Conservation (phyloP, 2,329 filamentous ascomycete species). For the Amphichorda felina region DNA sequence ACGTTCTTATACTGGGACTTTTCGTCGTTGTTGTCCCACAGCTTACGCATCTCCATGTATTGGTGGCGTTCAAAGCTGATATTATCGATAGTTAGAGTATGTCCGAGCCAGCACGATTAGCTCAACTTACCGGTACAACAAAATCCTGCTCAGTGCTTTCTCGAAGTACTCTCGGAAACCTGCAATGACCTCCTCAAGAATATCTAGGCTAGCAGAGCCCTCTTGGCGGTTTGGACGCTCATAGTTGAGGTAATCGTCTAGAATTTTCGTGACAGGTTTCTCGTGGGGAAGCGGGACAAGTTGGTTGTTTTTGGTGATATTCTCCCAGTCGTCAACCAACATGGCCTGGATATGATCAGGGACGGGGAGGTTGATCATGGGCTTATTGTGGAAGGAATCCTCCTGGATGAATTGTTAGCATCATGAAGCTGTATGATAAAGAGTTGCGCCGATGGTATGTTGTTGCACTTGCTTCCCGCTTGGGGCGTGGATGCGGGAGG, state of each 20-base stretch:
- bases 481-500: too few relatives aligned
- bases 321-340: constrained; percentile 97
- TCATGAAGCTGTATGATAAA: neutral
- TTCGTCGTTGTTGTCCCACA: constrained; percentile 52
- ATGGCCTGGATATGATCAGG: constrained; percentile 85
- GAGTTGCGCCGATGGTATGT: too few relatives aligned
- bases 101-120: neutral
- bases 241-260: constrained; percentile 67
- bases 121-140: constrained; percentile 59
- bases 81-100: constrained; percentile 10
- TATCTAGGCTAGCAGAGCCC: constrained; percentile 64
- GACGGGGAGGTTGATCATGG: constrained; percentile 75
- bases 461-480: too few relatives aligned
- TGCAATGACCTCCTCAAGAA: constrained; percentile 78
- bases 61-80: constrained; percentile 85
- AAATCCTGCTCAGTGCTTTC: constrained; percentile 72
- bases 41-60: constrained; percentile 65
- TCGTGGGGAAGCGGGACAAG: constrained; percentile 74
- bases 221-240: constrained; percentile 54
- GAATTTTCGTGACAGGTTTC: constrained; percentile 62
- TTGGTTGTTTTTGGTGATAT: constrained; percentile 89
- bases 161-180: constrained; percentile 93
- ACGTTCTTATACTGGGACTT: constrained; percentile 59
- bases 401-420: constrained; percentile 45
- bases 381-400: constrained; percentile 72